These are phyloP conservation scores for Candolleomyces aberdarensis DNA, from an alignment of 768 basidiomycete species.

Conservation along the genomic window DNA sequence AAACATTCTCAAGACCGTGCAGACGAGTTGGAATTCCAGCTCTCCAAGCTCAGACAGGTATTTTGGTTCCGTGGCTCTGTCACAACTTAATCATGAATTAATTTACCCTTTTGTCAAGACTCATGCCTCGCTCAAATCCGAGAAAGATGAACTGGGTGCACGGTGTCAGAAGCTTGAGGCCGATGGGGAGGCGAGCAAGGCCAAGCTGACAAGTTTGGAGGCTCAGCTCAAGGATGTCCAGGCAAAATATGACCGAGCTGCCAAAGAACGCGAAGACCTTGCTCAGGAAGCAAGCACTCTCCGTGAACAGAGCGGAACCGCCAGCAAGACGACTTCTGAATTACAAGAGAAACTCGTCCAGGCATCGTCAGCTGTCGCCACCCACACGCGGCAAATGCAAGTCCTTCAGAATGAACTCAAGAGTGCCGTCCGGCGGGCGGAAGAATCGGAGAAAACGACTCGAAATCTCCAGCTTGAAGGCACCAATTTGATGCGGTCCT, in stretches of 20 bases:
- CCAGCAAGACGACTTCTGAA: conserved; percentile 44
- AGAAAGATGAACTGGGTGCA: conserved; percentile 54
- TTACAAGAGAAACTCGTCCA: conserved; percentile 59
- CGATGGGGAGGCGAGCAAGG: conserved; percentile 45
- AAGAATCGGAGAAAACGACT: conserved; percentile 70
- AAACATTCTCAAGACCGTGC: conserved; percentile 79
- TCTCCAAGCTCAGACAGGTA: conserved; percentile 78
- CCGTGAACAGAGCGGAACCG: conserved; percentile 42
- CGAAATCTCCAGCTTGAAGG: conserved; percentile 77
- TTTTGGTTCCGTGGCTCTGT: conserved; percentile 9
- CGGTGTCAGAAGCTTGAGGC: conserved; percentile 40
- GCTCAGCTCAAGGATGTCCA: conserved; percentile 35
- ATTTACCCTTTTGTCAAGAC: conserved; percentile 36
- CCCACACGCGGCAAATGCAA: conserved; percentile 55
- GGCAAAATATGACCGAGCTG: conserved; percentile 40
- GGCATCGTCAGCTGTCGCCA: conserved; percentile 50
- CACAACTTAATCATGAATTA: neutral
- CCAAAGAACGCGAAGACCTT: conserved; percentile 47
- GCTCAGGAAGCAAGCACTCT: conserved; percentile 48
- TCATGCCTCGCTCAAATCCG: conserved; percentile 54
- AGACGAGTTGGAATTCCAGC: conserved; percentile 79
- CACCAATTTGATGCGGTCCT: conserved; percentile 69
- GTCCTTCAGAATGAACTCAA: conserved; percentile 64
- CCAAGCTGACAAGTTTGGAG: conserved; percentile 45
- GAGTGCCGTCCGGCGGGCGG: conserved; percentile 60